phyloP scores from a whole-genome alignment of 1,284 basidiomycete species.

The Volvariella surrecta region DNA sequence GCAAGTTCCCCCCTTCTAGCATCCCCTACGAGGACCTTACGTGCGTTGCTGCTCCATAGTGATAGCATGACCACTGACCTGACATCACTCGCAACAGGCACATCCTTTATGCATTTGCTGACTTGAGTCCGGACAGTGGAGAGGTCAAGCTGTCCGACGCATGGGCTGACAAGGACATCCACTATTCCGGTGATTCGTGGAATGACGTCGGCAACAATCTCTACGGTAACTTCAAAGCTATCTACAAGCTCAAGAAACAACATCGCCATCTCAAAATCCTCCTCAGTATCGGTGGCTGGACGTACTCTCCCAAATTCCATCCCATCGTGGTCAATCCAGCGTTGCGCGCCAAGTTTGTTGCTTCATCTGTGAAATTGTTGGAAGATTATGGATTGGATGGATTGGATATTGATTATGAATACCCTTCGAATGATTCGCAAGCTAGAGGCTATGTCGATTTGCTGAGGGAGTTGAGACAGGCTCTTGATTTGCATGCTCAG shows the following conservation, averaged over 20 bases:
- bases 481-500: conserved; percentile 58
- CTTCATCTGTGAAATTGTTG: conserved; percentile 68
- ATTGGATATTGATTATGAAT: conserved; percentile 81
- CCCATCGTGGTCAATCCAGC: conserved; percentile 60
- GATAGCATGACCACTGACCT: neutral
- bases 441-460: conserved; percentile 68
- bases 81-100: conserved; percentile 35
- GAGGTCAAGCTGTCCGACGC: conserved; percentile 83
- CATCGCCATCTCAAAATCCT: conserved; percentile 82
- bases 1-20: conserved; percentile 76
- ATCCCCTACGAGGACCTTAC: conserved; percentile 83
- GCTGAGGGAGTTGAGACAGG: conserved; percentile 60
- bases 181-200: conserved; percentile 80
- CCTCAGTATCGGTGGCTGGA: conserved; percentile 88
- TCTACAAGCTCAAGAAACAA: conserved; percentile 83
- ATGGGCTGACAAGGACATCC: conserved; percentile 92
- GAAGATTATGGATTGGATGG: conserved; percentile 77
- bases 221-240: conserved; percentile 91
- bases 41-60: conserved; percentile 36
- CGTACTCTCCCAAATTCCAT: conserved; percentile 76
- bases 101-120: conserved; percentile 85
- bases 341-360: conserved; percentile 70
- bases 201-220: conserved; percentile 79
- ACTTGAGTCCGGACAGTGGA: conserved; percentile 74
- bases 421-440: conserved; percentile 64